Percentiles rank a stretch among this genome's conserved stretches.
Conservation (phyloP, 768 basidiomycete species). For the Pleurotus platypus region DNA sequence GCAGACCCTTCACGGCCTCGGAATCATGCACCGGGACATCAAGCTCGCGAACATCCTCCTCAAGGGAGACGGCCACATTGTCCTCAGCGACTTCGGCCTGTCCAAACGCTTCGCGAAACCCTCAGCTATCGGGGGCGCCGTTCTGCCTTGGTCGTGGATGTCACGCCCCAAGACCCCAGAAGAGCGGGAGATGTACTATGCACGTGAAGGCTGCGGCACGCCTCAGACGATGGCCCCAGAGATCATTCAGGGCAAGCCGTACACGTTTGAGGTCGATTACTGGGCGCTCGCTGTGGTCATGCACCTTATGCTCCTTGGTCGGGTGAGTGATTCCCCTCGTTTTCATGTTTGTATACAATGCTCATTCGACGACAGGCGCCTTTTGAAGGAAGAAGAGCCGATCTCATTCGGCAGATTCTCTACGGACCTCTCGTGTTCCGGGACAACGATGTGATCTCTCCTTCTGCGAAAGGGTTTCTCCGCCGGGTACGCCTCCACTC, state of each 20-base stretch:
- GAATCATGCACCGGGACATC: slow-evolving; percentile 10
- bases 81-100: slow-evolving; percentile 9
- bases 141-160: not conserved
- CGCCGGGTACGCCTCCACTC: not conserved
- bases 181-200: slow-evolving; percentile 14
- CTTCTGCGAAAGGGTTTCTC: slow-evolving; percentile 16
- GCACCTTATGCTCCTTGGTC: slow-evolving; percentile 67
- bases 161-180: not conserved
- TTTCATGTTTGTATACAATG: not conserved
- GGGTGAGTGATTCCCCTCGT: slow-evolving; percentile 20
- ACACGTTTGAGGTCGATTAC: slow-evolving; percentile 47
- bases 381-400: slow-evolving; percentile 9
- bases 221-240: slow-evolving; percentile 31
- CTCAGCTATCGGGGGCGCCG: not conserved
- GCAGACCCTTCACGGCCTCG: not conserved
- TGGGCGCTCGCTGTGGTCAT: slow-evolving; percentile 81
- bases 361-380: slow-evolving; percentile 17
- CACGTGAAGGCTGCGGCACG: slow-evolving; percentile 23
- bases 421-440: slow-evolving; percentile 19
- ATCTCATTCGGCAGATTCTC: slow-evolving; percentile 16
- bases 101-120: not conserved
- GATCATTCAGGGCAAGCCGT: slow-evolving; percentile 18
- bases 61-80: not conserved
- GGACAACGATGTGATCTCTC: slow-evolving; percentile 21
- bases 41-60: slow-evolving; percentile 10